Conservation (phyloP, 257 asterid genomes). For the Solanum rostratum region DNA sequence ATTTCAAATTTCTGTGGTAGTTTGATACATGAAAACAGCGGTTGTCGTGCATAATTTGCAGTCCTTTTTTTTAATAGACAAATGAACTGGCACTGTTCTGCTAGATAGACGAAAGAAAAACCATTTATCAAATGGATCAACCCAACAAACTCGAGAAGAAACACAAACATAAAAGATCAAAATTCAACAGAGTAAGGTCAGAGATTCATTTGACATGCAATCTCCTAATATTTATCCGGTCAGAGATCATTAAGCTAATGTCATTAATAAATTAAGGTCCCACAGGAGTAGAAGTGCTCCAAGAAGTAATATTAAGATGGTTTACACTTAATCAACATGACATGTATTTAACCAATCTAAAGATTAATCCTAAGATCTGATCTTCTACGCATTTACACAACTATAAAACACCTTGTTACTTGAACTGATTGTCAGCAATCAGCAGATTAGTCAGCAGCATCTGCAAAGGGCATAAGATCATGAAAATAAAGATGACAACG, state of each 20-base stretch:
- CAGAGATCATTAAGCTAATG: neutral
- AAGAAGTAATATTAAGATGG: neutral
- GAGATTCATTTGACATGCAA: neutral
- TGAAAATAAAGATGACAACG: neutral
- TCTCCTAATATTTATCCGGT: neutral
- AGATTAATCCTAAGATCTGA: neutral
- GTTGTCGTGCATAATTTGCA: neutral
- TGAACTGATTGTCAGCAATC: neutral
- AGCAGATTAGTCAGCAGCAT: neutral
- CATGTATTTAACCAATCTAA: neutral
- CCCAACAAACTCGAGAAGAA: neutral
- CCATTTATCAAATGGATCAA: neutral
- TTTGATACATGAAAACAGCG: neutral
- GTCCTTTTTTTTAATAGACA: neutral
- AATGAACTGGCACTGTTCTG: neutral
- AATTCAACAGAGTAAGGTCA: neutral
- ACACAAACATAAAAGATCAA: neutral
- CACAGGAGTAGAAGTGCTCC: neutral
- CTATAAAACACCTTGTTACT: neutral
- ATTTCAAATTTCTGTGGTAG: neutral
- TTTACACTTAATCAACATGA: neutral
- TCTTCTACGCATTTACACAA: neutral
- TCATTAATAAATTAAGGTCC: neutral
- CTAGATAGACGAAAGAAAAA: neutral
- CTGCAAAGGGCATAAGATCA: neutral